phyloP scores from a whole-genome alignment of 192 early-diverging fungal species.

The Coemansia sp. region DNA sequence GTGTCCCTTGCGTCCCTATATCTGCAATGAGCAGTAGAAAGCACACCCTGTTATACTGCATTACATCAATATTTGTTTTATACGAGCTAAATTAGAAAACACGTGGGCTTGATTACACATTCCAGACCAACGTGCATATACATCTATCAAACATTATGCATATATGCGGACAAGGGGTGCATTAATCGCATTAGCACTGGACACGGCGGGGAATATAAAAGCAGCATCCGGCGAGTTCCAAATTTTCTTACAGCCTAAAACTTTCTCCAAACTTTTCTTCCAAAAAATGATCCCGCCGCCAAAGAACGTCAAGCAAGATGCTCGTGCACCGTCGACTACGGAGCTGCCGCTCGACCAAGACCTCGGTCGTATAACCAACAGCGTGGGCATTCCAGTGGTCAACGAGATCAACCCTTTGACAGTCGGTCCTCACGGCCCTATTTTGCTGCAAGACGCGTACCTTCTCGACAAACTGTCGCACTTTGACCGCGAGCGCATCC shows the following conservation, averaged over 20 bases:
- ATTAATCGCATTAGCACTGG: too few species aligned
- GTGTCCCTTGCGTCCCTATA: background rate
- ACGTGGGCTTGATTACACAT: too few species aligned
- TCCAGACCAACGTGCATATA: too few species aligned
- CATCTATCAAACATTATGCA: too few species aligned
- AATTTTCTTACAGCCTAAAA: background rate
- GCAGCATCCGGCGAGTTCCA: background rate
- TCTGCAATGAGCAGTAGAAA: background rate
- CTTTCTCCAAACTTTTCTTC: background rate
- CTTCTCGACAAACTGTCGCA: conserved; percentile 60
- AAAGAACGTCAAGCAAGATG: conserved; percentile 11
- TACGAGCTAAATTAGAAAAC: background rate
- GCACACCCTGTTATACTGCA: background rate
- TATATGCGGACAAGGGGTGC: too few species aligned
- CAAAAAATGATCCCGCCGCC: conserved; percentile 6
- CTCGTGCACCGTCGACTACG: background rate
- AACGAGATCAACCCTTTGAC: conserved; percentile 64
- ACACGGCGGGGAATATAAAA: too few species aligned
- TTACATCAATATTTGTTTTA: background rate
- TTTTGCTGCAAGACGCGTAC: conserved; percentile 62
- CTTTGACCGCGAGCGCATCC: conserved; percentile 58
- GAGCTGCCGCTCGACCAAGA: conserved; percentile 1
- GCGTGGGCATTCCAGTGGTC: conserved; percentile 63
- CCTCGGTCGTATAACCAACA: conserved; percentile 44
- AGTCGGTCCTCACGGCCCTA: conserved; percentile 61